Conservation (phyloP, 805 yeast species). For the Candida parachauliodes region DNA sequence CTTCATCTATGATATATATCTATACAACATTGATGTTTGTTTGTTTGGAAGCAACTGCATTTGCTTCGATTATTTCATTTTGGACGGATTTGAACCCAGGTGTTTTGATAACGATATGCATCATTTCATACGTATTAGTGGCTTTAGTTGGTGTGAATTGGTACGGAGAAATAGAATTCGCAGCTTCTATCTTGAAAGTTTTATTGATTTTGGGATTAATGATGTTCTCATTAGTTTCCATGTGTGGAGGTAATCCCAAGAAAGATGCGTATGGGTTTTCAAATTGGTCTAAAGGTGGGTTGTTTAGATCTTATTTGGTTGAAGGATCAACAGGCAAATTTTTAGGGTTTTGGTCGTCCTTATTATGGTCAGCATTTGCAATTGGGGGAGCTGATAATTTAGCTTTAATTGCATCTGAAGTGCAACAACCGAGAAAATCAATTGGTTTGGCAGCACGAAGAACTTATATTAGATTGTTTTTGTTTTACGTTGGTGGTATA, state of each 20-base stretch:
- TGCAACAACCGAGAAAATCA: slow-evolving; percentile 37
- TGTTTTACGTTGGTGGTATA: slow-evolving; percentile 36
- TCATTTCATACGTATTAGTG: slow-evolving; percentile 24
- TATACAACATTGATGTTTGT: slow-evolving; percentile 32
- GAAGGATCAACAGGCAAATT: slow-evolving; percentile 30
- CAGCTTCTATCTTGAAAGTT: slow-evolving; percentile 31
- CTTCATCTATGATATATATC: slow-evolving; percentile 29
- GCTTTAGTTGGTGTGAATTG: slow-evolving; percentile 30
- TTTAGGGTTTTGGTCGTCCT: slow-evolving; percentile 30
- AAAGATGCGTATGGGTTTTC: slow-evolving; percentile 31
- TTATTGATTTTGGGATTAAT: slow-evolving; percentile 30
- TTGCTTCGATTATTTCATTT: slow-evolving; percentile 25
- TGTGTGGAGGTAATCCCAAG: slow-evolving; percentile 37
- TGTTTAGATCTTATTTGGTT: slow-evolving; percentile 24
- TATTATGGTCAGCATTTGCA: slow-evolving; percentile 32
- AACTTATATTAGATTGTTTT: slow-evolving; percentile 30
- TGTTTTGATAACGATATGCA: slow-evolving; percentile 25
- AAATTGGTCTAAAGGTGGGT: slow-evolving; percentile 33
- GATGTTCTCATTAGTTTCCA: slow-evolving; percentile 30
- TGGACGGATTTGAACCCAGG: slow-evolving; percentile 34
- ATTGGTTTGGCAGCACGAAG: slow-evolving; percentile 33
- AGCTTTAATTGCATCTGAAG: slow-evolving; percentile 37
- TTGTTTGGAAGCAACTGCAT: slow-evolving; percentile 30
- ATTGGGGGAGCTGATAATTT: slow-evolving; percentile 37
- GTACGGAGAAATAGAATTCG: slow-evolving; percentile 45